Conservation (phyloP, 1,139 yeast species). For the Yarrowia galli region DNA sequence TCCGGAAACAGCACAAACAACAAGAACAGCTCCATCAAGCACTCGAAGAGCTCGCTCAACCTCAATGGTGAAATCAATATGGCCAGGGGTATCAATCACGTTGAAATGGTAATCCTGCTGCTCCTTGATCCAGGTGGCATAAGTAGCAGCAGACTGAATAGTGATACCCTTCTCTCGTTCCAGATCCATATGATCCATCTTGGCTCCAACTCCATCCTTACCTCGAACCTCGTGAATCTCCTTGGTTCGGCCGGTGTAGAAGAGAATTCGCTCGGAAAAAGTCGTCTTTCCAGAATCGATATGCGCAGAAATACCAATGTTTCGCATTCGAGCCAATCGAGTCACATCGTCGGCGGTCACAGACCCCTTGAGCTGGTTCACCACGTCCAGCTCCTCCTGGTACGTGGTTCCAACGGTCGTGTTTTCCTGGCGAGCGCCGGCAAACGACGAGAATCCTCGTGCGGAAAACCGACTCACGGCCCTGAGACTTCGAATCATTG, state of each 20-base stretch:
- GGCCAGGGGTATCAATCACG: constrained; percentile 97
- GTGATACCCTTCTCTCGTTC: constrained; percentile 98
- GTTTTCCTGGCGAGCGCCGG: constrained; percentile 24
- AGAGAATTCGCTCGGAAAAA: constrained; percentile 94
- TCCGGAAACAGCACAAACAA: constrained; percentile 97
- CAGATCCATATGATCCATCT: constrained; percentile 97
- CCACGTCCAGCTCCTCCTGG: constrained; percentile 49
- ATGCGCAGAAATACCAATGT: constrained; percentile 97
- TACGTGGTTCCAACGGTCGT: constrained; percentile 42
- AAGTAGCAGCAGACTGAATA: constrained; percentile 98
- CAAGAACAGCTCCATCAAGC: constrained; percentile 96
- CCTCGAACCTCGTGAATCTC: constrained; percentile 99
- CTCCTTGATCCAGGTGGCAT: constrained; percentile 83
- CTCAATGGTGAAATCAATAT: constrained; percentile 97
- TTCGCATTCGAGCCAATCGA: constrained; percentile 71
- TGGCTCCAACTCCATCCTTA: constrained; percentile 97
- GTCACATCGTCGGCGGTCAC: constrained; percentile 66
- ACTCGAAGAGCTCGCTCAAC: constrained; percentile 98
- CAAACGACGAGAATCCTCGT: constrained; percentile 26
- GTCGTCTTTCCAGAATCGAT: constrained; percentile 97
- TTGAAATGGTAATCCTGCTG: constrained; percentile 79
- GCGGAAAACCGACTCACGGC: constrained; percentile 28
- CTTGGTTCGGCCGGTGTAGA: constrained; percentile 95
- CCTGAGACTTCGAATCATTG: constrained; percentile 32
- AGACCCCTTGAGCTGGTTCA: constrained; percentile 55